Evolutionary conservation across 371 early-diverging fungal genomes (phyloP).

Genomic region (Mucor irregularis): DNA sequence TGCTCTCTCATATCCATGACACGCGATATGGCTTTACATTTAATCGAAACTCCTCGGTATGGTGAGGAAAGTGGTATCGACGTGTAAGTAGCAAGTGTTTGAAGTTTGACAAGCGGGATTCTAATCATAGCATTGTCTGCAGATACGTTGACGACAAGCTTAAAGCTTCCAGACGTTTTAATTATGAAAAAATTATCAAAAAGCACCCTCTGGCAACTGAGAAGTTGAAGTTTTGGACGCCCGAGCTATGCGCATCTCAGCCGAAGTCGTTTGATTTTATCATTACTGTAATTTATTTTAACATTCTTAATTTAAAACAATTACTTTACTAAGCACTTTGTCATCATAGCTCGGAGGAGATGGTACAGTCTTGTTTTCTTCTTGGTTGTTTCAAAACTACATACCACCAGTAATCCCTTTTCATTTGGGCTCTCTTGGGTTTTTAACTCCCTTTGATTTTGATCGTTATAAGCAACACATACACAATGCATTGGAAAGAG

Average conservation of each 20-base stretch:
- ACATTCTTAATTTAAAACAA: too few relatives aligned
- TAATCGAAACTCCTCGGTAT: conserved; percentile 58
- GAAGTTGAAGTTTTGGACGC: conserved; percentile 76
- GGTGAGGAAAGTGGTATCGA: conserved; percentile 58
- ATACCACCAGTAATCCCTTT: conserved; percentile 93
- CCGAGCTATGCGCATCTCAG: conserved; percentile 66
- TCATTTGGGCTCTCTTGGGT: conserved; percentile 88
- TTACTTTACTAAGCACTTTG: not conserved
- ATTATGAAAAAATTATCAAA: conserved; percentile 41
- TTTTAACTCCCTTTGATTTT: conserved; percentile 88
- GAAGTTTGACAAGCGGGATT: not conserved
- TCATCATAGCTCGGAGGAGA: conserved; percentile 78
- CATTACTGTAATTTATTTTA: conserved; percentile 59
- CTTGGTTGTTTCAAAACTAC: conserved; percentile 91
- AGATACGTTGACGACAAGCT: conserved; percentile 71
- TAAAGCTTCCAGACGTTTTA: conserved; percentile 59
- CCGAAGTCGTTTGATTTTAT: conserved; percentile 80
- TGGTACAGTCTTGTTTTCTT: conserved; percentile 86
- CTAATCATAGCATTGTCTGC: not conserved
- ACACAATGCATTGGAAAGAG: conserved; percentile 62
- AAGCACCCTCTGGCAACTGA: conserved; percentile 25
- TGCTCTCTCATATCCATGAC: conserved; percentile 72
- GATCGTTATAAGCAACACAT: conserved; percentile 59
- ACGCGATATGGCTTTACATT: conserved; percentile 78
- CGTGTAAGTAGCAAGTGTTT: conserved; percentile 43